Conservation (phyloP, 768 basidiomycete species). For the Pleurotus cornucopiae region DNA sequence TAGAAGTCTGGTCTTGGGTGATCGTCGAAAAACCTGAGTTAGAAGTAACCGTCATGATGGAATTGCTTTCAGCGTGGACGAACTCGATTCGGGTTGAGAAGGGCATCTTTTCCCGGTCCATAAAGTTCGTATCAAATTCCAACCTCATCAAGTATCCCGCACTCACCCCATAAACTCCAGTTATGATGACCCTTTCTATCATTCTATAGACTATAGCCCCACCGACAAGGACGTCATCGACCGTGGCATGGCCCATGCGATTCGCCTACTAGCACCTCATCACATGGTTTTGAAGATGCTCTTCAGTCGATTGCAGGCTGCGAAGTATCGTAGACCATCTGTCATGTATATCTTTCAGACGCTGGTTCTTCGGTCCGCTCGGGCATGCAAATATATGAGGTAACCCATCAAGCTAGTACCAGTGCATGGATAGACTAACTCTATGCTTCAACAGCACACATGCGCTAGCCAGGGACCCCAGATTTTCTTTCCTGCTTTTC, state of each 20-base stretch:
- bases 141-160: not conserved
- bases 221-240: slow-evolving; percentile 85
- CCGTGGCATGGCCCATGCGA: slow-evolving; percentile 62
- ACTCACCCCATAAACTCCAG: slow-evolving; percentile 34
- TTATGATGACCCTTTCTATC: slow-evolving; percentile 83
- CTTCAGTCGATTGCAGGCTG: slow-evolving; percentile 89
- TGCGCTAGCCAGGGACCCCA: slow-evolving; percentile 82
- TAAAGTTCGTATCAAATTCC: slow-evolving; percentile 59
- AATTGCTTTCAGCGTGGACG: slow-evolving; percentile 86
- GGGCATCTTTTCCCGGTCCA: slow-evolving; percentile 76
- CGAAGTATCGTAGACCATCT: slow-evolving; percentile 79
- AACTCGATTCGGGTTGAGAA: slow-evolving; percentile 70
- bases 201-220: slow-evolving; percentile 83
- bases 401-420: slow-evolving; percentile 19
- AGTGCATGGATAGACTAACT: not conserved
- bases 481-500: slow-evolving; percentile 88
- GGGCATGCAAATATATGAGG: slow-evolving; percentile 73
- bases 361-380: slow-evolving; percentile 77
- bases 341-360: slow-evolving; percentile 85
- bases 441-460: slow-evolving; percentile 61
- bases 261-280: slow-evolving; percentile 79
- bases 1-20: slow-evolving; percentile 96
- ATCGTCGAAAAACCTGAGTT: slow-evolving; percentile 79
- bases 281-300: slow-evolving; percentile 81
- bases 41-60: slow-evolving; percentile 81